Conservation (phyloP, 495 filamentous ascomycete genomes). For the Podospora appendiculata region DNA sequence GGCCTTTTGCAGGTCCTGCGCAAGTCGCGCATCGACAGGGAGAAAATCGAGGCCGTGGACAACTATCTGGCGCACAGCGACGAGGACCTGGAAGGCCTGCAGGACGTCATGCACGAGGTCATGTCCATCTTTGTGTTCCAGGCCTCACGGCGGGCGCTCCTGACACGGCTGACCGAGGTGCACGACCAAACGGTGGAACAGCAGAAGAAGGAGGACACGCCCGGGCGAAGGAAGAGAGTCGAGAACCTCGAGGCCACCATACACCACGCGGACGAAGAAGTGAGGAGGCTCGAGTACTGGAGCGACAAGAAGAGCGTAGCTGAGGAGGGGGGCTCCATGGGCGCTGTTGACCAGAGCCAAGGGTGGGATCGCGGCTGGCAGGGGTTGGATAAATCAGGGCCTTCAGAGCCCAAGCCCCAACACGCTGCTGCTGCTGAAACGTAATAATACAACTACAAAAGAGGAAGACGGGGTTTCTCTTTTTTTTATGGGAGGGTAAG, state of each 20-base stretch:
- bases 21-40: constrained; percentile 69
- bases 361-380: constrained; percentile 40
- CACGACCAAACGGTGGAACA: constrained; percentile 43
- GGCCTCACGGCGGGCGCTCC: constrained; percentile 68
- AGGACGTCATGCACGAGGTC: constrained; percentile 72
- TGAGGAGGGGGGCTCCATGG: constrained; percentile 41
- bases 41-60: constrained; percentile 75
- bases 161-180: constrained; percentile 55
- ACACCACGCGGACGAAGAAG: constrained; percentile 57
- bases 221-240: constrained; percentile 21
- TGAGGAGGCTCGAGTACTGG: constrained; percentile 65
- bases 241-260: constrained; percentile 52
- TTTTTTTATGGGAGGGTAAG: too few relatives aligned
- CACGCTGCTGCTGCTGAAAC: too few relatives aligned
- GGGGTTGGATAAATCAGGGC: constrained; percentile 36
- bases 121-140: constrained; percentile 87
- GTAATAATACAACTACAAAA: too few relatives aligned
- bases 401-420: constrained; percentile 5
- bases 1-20: constrained; percentile 58
- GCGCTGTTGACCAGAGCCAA: constrained; percentile 32
- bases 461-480: too few relatives aligned
- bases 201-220: neutral
- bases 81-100: constrained; percentile 72
- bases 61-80: constrained; percentile 73
- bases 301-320: constrained; percentile 61